Percentiles rank a stretch among this genome's conserved stretches.
These are phyloP conservation scores for Malus hybrid DNA, from an alignment of 331 rosid species.

Conservation along the genomic window DNA sequence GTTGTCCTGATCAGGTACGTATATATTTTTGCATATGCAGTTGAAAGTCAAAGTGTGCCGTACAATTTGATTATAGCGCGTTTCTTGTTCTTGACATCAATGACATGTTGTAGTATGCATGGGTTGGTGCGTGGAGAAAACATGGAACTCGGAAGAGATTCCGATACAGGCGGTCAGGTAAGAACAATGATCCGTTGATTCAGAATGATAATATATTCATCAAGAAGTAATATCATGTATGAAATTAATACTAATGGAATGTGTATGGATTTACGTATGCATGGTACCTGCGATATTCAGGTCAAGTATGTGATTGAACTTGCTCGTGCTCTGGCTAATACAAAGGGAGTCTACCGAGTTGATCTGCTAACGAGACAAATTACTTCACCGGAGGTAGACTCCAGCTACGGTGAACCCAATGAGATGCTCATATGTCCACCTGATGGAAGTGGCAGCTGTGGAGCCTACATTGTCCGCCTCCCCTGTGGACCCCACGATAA, in stretches of 20 bases:
- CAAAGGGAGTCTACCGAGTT: conserved; percentile 65
- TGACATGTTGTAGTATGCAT: conserved; percentile 37
- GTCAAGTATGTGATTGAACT: conserved; percentile 79
- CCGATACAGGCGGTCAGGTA: conserved; percentile 90
- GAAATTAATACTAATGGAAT: background rate
- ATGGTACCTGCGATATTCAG: conserved; percentile 10
- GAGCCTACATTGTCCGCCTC: conserved; percentile 69
- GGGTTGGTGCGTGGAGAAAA: conserved; percentile 82
- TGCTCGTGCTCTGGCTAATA: conserved; percentile 68
- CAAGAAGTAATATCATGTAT: too few species aligned
- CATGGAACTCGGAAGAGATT: conserved; percentile 86
- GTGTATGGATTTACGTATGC: background rate
- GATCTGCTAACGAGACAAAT: conserved; percentile 75
- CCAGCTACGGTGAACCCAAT: conserved; percentile 63
- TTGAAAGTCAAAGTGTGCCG: too few species aligned
- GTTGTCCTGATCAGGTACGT: conserved; percentile 57
- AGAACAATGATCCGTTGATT: background rate
- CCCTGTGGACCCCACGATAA: conserved; percentile 68
- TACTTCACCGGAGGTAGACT: conserved; percentile 58
- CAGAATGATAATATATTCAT: too few species aligned
- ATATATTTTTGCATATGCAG: background rate
- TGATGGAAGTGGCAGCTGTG: conserved; percentile 58
- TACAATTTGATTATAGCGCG: background rate
- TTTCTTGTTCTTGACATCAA: background rate
- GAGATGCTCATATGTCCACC: conserved; percentile 72